Evolutionary conservation across 2,329 filamentous ascomycete genomes (phyloP), one percentile per base, ranked within the genome.

Genomic region (Sporothrix brasiliensis): DNA sequence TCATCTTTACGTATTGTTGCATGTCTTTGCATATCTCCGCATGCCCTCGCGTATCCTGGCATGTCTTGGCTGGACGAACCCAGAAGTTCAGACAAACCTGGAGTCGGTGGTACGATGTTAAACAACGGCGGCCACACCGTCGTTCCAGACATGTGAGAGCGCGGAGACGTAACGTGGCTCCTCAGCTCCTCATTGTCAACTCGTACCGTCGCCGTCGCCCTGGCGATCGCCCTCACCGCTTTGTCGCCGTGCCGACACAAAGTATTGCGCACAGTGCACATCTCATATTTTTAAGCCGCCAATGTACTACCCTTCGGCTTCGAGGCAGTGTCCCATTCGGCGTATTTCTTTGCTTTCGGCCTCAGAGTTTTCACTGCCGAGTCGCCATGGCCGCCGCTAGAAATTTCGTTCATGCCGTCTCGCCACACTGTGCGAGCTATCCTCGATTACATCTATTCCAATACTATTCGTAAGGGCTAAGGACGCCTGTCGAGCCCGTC

Each of bases 91-190:
- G 34, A 6, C 34, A 34, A 34, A 34, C 34, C 34, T 6, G 34
- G 34, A 7, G 34, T 34, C 34, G 34, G 34, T 34, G 34, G 34
- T 34, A 9, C 6, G 34, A 34, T 34, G 34, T 34, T 27, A 24
- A 63, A 63, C 58, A 47, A 63, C 39, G 58, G 58, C 58, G 39
- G 58, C 58, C 58, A 63, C 58, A 63, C 58, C 58, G 56, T 63
- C 13, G 58, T 63, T 21, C 58, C 11, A 54, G 27, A 54, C 39
- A 63, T 63, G 58, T 63, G 58, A 63, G 56, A 63, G 10, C 52
- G 11, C 24, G 39, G 56, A 21, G 56, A 16, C 6, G 56, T 11
- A 21, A 13, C 41, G 41, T 16, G 14, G 41, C 41, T 4, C 41
- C 3, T 44, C 41, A 14, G 41, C 41, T 4, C 13, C 1, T 44